Evolutionary conservation across 2,329 filamentous ascomycete genomes (phyloP), one percentile per base, ranked within the genome.

Genomic region (Cladophialophora chaetospira): DNA sequence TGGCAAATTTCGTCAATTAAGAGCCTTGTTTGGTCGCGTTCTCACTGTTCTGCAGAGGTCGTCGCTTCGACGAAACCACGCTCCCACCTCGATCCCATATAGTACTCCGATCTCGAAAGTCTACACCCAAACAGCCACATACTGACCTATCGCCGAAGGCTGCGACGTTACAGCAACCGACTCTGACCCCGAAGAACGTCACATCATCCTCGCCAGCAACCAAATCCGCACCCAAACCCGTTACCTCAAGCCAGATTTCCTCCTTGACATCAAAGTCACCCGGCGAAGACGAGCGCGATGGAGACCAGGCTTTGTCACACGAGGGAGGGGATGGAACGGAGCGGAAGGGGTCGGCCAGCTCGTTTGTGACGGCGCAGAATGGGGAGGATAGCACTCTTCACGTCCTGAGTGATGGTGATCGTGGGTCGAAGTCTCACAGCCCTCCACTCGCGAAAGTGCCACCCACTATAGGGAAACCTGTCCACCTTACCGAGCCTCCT

Each of bases 21-120:
- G 21, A 40, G 42, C 17, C 57, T 28, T 40, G 25, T 15, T 29
- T 60, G 44, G 56, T 45, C 23, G 17, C 33, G 29, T 31, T 48
- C 60, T 62, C 49, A 62, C 53, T 42, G 15, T 55, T 55, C 38
- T 57, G 47, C 65, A 84, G 82, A 77, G 79, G 80, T 65, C 80
- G 77, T 59, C 75, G 75, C 68, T 85, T 84, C 71, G 74, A 82
- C 69, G 79, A 82, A 70, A 70, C 75, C 63, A 80, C 80, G 49
- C 74, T 83, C 38, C 80, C 77, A 59, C 63, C 69, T 33, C 69
- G 73, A 59, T 66, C 71, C 31, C 68, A 72, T 46, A 40, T 65
- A 61, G 47, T 51, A 21, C 53, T 61, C 47, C 50, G 43, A 49
- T 53, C 53, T 52, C 57, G 62, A 40, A 58, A 57, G 48, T 55